Evolutionary conservation across 192 early-diverging fungal species (phyloP), one percentile per base, ranked within the genome.

Genomic region (Radiomyces spectabilis): DNA sequence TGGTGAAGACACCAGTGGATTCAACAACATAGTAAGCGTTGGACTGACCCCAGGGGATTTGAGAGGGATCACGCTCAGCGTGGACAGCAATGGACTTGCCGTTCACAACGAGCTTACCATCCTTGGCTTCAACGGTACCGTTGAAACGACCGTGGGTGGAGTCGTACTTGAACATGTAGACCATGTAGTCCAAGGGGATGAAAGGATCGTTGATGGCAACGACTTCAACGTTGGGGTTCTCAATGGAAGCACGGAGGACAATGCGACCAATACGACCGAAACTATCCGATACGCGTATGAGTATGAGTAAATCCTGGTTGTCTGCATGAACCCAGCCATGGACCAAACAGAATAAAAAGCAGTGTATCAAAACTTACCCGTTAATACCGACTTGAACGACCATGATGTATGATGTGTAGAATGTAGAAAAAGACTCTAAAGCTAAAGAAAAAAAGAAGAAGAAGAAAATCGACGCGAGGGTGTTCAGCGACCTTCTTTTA

Each of bases 261-360:
- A 98, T 84, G 73, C 95, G 95, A 53, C 95, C 95, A 63, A 98
- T 98, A 73, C 95, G 93, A 66, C 95, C 95, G 73, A 96, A 98
- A 44, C 89, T 80, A 61, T 4, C 35, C 30, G n/a, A 34, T 16
- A 9, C 16, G 22, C 52, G n/a, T 4, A 51, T 21, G 30, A 22
- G 18, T 16, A 3, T 5, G 29, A n/a, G n/a, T n/a, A n/a, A n/a
- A n/a, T n/a, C n/a, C n/a, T n/a, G n/a, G n/a, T n/a, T n/a, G n/a
- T n/a, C n/a, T n/a, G n/a, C n/a, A n/a, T n/a, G n/a, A n/a, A n/a
- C n/a, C n/a, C n/a, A n/a, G n/a, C n/a, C n/a, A n/a, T n/a, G n/a
- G n/a, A n/a, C n/a, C n/a, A n/a, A n/a, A n/a, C n/a, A n/a, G n/a
- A n/a, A n/a, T n/a, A n/a, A n/a, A n/a, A n/a, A n/a, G n/a, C n/a